Conservation (phyloP, 257 asterid genomes). For the Phtheirospermum japonicum region DNA sequence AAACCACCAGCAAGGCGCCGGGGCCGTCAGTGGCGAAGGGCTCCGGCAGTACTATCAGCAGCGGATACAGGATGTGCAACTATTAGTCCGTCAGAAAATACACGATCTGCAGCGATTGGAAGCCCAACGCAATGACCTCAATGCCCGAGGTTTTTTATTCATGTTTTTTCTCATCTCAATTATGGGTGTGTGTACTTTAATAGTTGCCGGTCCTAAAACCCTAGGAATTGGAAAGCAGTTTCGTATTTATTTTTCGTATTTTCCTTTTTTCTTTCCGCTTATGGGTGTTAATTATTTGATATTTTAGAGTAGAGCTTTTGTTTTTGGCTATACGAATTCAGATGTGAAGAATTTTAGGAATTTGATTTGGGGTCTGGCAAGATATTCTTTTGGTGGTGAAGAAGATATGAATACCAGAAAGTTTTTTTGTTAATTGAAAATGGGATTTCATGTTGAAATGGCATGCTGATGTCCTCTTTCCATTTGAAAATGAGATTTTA, state of each 20-base stretch:
- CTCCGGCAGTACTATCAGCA: constrained; percentile 56
- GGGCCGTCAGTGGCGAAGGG: constrained; percentile 45
- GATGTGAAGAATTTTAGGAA: background rate
- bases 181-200: background rate
- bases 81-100: constrained; percentile 48
- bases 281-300: too few species aligned
- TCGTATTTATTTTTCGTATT: background rate
- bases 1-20: constrained; percentile 34
- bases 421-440: background rate
- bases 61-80: constrained; percentile 55
- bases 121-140: constrained; percentile 66
- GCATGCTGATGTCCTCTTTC: background rate
- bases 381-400: background rate
- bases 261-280: background rate
- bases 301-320: background rate
- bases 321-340: background rate
- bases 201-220: background rate
- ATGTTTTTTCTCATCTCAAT: background rate
- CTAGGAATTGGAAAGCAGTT: background rate
- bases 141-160: constrained; percentile 28
- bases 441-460: background rate
- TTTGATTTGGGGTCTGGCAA: background rate
- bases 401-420: background rate
- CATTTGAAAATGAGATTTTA: constrained; percentile 4
- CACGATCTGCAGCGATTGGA: constrained; percentile 59